phyloP scores from a whole-genome alignment of 129 eudicot species.

The Apium graveolens region DNA sequence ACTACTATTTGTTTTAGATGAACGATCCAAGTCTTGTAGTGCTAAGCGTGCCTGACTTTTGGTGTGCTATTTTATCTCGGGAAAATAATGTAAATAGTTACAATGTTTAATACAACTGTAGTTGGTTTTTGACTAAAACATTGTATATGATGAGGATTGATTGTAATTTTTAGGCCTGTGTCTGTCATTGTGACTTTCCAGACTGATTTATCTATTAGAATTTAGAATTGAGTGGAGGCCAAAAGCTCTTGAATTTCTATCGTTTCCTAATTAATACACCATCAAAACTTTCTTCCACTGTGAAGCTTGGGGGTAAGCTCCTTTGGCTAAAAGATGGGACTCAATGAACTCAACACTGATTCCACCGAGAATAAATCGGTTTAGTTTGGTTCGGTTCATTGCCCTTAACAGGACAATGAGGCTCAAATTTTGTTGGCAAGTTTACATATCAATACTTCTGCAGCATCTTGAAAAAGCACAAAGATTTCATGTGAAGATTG shows the following conservation, averaged over 20 bases:
- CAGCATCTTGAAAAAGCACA: slow-evolving; percentile 32
- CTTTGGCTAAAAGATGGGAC: not conserved
- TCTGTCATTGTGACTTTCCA: slow-evolving; percentile 19
- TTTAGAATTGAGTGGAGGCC: no score
- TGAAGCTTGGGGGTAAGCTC: slow-evolving; percentile 37
- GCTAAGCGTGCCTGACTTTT: no score
- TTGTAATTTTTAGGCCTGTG: not conserved
- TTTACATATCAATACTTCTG: no score
- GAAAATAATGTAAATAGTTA: slow-evolving; percentile 36
- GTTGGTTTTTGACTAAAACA: not conserved
- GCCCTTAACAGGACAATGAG: not conserved
- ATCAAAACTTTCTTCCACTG: slow-evolving; percentile 23
- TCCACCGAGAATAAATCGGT: not conserved
- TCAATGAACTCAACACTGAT: not conserved
- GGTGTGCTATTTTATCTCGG: slow-evolving; percentile 52
- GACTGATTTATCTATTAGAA: slow-evolving; percentile 35
- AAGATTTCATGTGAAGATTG: slow-evolving; percentile 57
- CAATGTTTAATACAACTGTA: not conserved
- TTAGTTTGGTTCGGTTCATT: not conserved
- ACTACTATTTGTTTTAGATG: slow-evolving; percentile 12
- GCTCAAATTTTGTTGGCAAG: no score
- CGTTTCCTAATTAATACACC: slow-evolving; percentile 41
- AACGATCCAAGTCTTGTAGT: no score
- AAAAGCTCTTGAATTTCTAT: no score
- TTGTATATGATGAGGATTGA: not conserved